Conservation (phyloP, 345 rosid species). For the Abelmoschus esculentus region DNA sequence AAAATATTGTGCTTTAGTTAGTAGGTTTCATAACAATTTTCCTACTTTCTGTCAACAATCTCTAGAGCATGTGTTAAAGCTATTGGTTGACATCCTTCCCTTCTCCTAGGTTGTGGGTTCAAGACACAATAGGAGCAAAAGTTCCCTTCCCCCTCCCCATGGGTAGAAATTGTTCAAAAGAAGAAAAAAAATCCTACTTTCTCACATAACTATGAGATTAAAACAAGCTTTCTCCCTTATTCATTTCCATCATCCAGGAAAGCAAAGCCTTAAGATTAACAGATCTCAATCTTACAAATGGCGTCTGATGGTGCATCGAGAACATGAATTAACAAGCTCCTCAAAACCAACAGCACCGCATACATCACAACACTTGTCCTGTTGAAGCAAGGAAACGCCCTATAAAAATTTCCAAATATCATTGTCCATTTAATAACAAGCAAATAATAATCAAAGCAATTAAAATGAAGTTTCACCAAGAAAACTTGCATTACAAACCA, state of each 20-base stretch:
- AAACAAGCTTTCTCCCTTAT: not conserved
- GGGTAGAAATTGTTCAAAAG: too few relatives aligned
- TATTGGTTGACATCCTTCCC: too few relatives aligned
- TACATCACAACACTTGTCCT: conserved; percentile 31
- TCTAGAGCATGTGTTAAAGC: too few relatives aligned
- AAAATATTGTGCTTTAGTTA: too few relatives aligned
- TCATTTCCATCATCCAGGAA: not conserved
- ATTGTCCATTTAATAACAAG: not conserved
- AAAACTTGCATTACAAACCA: not conserved
- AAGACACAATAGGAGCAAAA: too few relatives aligned
- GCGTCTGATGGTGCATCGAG: conserved; percentile 8
- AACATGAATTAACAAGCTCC: conserved; percentile 10
- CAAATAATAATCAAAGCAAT: not conserved
- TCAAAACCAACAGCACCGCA: conserved; percentile 20
- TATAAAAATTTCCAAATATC: not conserved
- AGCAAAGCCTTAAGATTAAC: not conserved
- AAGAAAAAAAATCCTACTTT: too few relatives aligned
- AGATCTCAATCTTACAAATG: conserved; percentile 40
- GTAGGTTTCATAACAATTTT: too few relatives aligned
- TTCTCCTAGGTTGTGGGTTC: too few relatives aligned
- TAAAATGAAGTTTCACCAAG: not conserved
- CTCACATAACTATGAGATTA: too few relatives aligned
- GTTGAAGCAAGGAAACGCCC: conserved; percentile 4
- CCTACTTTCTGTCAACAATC: too few relatives aligned
- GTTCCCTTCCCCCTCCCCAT: too few relatives aligned